A percentile compares a stretch with the other conserved stretches of the same genome.
These are phyloP conservation scores for Hypoxylon fragiforme DNA, from an alignment of 495 filamentous ascomycete species.

Conservation along the genomic window DNA sequence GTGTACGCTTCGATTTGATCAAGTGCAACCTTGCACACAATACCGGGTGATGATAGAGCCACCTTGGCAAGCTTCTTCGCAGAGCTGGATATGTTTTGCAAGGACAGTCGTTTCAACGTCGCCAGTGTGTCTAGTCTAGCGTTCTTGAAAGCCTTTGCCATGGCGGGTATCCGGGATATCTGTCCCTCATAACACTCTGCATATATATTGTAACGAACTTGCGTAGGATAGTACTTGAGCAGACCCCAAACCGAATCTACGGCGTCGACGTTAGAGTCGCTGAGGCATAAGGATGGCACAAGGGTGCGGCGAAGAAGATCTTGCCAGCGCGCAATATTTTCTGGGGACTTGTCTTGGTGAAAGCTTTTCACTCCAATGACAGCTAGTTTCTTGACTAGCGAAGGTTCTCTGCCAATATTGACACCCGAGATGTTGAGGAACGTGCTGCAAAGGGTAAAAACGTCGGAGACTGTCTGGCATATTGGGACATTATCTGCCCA, in stretches of 20 bases:
- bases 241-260: constrained; percentile 85
- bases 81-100: constrained; percentile 81
- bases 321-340: constrained; percentile 73
- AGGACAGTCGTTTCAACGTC: constrained; percentile 80
- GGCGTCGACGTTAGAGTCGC: constrained; percentile 76
- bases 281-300: constrained; percentile 81
- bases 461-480: constrained; percentile 86
- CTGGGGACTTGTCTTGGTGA: constrained; percentile 64
- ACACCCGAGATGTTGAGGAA: constrained; percentile 82
- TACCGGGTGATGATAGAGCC: constrained; percentile 81
- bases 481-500: constrained; percentile 93
- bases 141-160: constrained; percentile 75
- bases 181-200: constrained; percentile 85
- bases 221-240: constrained; percentile 74
- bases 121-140: constrained; percentile 76
- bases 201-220: constrained; percentile 84
- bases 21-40: constrained; percentile 85
- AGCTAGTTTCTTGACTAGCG: constrained; percentile 75
- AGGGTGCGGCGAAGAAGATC: constrained; percentile 80
- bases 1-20: constrained; percentile 87
- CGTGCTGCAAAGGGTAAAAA: constrained; percentile 84
- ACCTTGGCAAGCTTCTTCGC: constrained; percentile 85
- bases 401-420: constrained; percentile 81
- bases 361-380: constrained; percentile 80
- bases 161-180: constrained; percentile 73